Percentiles rank a stretch among this genome's conserved stretches.
These are phyloP conservation scores for Prunus mira DNA, from an alignment of 306 rosid species.

Conservation along the genomic window DNA sequence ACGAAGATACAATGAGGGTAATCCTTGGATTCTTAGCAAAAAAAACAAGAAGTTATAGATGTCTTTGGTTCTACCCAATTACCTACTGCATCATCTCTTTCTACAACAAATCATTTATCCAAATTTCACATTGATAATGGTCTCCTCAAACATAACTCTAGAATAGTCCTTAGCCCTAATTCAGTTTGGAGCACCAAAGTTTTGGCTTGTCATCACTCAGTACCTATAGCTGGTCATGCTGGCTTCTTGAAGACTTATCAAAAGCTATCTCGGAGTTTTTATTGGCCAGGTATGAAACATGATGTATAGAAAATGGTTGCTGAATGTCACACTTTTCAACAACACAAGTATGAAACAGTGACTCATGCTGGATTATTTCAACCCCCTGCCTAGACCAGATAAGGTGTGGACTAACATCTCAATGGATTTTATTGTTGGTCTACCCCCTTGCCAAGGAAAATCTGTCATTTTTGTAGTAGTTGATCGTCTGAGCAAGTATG, in stretches of 20 bases:
- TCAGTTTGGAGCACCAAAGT: background rate
- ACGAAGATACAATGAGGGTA: no score
- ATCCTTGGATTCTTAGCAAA: no score
- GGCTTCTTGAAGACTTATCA: background rate
- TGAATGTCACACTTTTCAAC: background rate
- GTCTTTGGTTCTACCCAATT: no score
- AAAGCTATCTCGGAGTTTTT: background rate
- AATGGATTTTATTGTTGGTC: conserved; percentile 7
- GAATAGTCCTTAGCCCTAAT: no score
- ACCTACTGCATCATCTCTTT: no score
- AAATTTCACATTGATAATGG: no score
- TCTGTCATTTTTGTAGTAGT: conserved; percentile 1
- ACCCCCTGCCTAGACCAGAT: background rate
- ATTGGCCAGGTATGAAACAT: background rate
- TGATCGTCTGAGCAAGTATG: background rate
- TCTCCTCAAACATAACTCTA: no score
- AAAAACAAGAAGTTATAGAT: no score
- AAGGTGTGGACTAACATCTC: background rate
- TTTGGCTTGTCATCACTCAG: background rate
- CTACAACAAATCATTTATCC: background rate
- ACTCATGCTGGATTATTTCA: background rate
- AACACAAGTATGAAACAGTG: no score
- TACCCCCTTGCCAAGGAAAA: background rate
- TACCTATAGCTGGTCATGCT: background rate
- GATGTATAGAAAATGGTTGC: background rate